Conservation (phyloP, 495 filamentous ascomycete species). For the Aspergillus cristatus region DNA sequence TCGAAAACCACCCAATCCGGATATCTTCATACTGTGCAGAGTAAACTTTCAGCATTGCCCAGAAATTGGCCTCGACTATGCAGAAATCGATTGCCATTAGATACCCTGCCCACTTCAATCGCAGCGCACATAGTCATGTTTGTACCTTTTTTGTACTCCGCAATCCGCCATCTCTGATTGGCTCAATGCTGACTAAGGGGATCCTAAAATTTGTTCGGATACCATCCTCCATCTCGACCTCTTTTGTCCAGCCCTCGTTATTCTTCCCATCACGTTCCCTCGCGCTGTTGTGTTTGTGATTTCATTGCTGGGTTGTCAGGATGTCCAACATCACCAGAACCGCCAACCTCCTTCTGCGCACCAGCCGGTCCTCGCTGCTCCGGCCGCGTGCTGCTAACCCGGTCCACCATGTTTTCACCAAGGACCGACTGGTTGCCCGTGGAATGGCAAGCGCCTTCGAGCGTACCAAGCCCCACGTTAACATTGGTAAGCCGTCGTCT, state of each 20-base stretch:
- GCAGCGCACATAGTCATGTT: no score
- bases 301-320: slow-evolving; percentile 30
- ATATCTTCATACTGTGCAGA: no score
- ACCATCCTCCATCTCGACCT: slow-evolving; percentile 18
- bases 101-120: no score
- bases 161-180: slow-evolving; percentile 33
- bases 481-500: slow-evolving; percentile 60
- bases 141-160: slow-evolving; percentile 17
- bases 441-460: slow-evolving; percentile 73
- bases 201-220: slow-evolving; percentile 31
- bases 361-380: slow-evolving; percentile 54
- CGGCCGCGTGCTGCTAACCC: slow-evolving; percentile 55
- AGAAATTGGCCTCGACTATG: no score
- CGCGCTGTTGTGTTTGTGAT: slow-evolving; percentile 25
- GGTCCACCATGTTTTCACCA: slow-evolving; percentile 58
- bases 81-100: no score
- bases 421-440: slow-evolving; percentile 56
- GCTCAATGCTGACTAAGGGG: slow-evolving; percentile 31
- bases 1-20: no score
- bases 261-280: slow-evolving; percentile 24
- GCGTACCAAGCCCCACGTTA: slow-evolving; percentile 93
- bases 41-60: no score
- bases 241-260: slow-evolving; percentile 11
- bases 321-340: slow-evolving; percentile 60
- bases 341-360: slow-evolving; percentile 58